A percentile compares a stretch with the other conserved stretches of the same genome.
These are phyloP conservation scores for Erigeron canadensis DNA, from an alignment of 129 eudicot genomes.

Conservation along the genomic window DNA sequence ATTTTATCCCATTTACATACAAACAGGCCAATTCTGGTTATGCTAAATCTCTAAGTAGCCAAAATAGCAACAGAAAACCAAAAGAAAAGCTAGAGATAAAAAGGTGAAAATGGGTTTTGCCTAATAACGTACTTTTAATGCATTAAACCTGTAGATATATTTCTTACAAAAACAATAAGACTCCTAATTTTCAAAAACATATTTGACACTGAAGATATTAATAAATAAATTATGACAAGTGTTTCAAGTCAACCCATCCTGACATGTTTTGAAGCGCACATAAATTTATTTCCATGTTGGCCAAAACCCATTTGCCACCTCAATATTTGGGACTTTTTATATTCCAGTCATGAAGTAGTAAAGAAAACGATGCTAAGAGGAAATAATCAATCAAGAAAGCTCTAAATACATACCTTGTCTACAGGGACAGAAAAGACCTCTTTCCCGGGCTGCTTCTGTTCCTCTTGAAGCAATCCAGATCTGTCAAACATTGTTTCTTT, in stretches of 20 bases:
- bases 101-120: not conserved
- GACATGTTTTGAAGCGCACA: not conserved
- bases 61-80: not conserved
- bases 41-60: not conserved
- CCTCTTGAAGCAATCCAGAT: conserved; percentile 35
- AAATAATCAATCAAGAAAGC: not conserved
- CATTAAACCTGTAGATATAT: not conserved
- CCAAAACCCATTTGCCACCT: not conserved
- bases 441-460: conserved; percentile 30
- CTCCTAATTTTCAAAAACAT: not conserved
- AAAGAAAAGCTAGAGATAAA: not conserved
- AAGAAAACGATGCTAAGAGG: not conserved
- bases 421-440: conserved; percentile 15
- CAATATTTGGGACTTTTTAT: not conserved
- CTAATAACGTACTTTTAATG: not conserved
- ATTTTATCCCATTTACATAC: no score
- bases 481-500: conserved; percentile 18
- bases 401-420: conserved; percentile 45
- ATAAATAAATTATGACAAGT: not conserved
- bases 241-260: not conserved
- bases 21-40: no score
- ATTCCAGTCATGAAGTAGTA: not conserved
- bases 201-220: not conserved
- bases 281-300: not conserved
- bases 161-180: not conserved